Conservation (phyloP, 106 monocot species). For the Apostasia ramifera region DNA sequence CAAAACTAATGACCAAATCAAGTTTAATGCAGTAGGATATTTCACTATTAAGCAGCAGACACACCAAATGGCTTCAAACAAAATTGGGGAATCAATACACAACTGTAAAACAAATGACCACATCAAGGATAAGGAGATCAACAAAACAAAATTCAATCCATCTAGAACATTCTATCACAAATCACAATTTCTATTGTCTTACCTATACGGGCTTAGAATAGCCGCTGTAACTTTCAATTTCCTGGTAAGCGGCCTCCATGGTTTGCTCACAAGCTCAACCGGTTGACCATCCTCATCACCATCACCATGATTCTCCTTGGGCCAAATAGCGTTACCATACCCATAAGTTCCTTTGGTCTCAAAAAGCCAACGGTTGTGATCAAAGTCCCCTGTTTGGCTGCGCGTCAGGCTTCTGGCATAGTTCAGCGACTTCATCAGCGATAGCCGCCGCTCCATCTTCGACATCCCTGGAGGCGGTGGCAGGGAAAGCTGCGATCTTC, state of each 20-base stretch:
- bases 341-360: conserved; percentile 81
- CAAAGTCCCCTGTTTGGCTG: conserved; percentile 54
- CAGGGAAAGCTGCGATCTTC: conserved; percentile 5
- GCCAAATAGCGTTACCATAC: conserved; percentile 75
- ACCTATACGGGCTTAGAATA: conserved; percentile 54
- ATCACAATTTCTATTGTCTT: not conserved
- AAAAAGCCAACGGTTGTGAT: conserved; percentile 72
- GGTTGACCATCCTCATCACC: conserved; percentile 24
- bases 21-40: too few species aligned
- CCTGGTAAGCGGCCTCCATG: conserved; percentile 88
- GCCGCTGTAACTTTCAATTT: conserved; percentile 64
- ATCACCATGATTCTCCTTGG: conserved; percentile 28
- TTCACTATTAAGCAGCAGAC: too few species aligned
- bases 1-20: too few species aligned
- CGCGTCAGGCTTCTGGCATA: conserved; percentile 21
- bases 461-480: conserved; percentile 15
- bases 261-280: conserved; percentile 47
- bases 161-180: not conserved
- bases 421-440: conserved; percentile 32
- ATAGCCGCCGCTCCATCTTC: conserved; percentile 36
- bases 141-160: not conserved
- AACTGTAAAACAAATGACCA: conserved; percentile 16
- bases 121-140: conserved; percentile 21
- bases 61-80: too few species aligned
- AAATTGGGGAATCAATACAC: too few species aligned